Base-by-base conservation (phyloP, 176 grass and related monocot genomes). In the Aegilops umbellulata region DNA sequence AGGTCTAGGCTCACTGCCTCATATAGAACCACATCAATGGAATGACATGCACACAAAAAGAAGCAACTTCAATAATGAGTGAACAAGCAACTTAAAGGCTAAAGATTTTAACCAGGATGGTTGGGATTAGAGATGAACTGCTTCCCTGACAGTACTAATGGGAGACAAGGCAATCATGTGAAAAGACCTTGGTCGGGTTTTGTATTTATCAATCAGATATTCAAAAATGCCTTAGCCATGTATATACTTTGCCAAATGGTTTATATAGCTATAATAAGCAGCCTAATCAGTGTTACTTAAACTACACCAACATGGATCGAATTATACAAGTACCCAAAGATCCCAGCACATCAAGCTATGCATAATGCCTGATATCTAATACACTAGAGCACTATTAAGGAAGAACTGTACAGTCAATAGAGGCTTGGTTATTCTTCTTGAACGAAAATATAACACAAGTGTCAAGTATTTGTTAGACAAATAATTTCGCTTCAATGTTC, bases 21-120 rank as follows among this genome's bases (percentile, higher is more conserved):
- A 20, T 51, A 47, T 35, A 83, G 16, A 72, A 84, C 66, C 27
- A 55, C 76, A 74, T 66, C 44, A 84, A 84, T 53, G 31, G 62
- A 79, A 73, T 57, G 53, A 0, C 74, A 83, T 49, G 38, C 38
- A 47, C 49, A 79, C 64, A 46, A 12, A 69, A 63, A 61, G 74
- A 77, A 60, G 34, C 26, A 78, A 70, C 23, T 83, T 66, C 23
- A 46, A 55, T 26, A 78, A 83, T 2, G 26, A 86, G 36, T 46
- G 12, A 76, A 19, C 6, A 69, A 17, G 7, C 9, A 79, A 83
- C 51, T 69, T 27, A 44, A 69, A 79, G 16, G 57, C 27, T 73
- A 65, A 49, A 8, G 22, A 16, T 84, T 71, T 76, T 51, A 65
- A 73, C 15, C 65, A 78, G 47, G 51, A 83, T 78, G 80, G 35